Conservation (phyloP, 768 basidiomycete species). For the Amanita exitialis region DNA sequence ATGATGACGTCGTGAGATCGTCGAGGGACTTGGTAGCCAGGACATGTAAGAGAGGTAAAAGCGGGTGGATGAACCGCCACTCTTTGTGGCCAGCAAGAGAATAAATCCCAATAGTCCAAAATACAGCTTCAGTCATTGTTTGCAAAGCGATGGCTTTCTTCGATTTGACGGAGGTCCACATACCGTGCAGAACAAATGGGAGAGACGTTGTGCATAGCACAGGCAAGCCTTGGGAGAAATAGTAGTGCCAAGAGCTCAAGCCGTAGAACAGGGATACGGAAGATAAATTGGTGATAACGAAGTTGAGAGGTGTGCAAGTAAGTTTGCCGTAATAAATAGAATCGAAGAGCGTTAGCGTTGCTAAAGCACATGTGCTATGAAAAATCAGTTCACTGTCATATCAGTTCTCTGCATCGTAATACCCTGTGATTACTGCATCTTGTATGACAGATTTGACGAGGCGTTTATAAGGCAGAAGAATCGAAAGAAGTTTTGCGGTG, state of each 20-base stretch:
- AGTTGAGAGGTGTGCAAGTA: constrained; percentile 74
- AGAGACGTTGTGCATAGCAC: constrained; percentile 65
- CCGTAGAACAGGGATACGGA: constrained; percentile 92
- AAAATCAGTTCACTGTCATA: background rate
- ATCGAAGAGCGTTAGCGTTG: constrained; percentile 42
- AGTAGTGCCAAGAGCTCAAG: constrained; percentile 78
- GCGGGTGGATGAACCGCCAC: constrained; percentile 92
- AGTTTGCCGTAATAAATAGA: constrained; percentile 56
- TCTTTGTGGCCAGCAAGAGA: constrained; percentile 91
- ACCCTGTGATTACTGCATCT: constrained; percentile 39
- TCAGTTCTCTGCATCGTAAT: constrained; percentile 9
- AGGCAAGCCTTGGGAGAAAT: constrained; percentile 78
- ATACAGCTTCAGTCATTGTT: constrained; percentile 37
- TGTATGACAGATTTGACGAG: constrained; percentile 22
- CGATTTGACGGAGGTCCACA: constrained; percentile 25
- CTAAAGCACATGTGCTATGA: constrained; percentile 17
- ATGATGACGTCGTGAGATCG: constrained; percentile 20
- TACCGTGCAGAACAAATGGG: constrained; percentile 63
- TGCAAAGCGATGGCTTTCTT: constrained; percentile 20
- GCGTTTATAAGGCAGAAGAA: constrained; percentile 25
- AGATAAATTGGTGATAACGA: constrained; percentile 75
- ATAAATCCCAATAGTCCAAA: constrained; percentile 60
- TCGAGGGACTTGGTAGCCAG: constrained; percentile 67
- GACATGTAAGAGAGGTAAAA: constrained; percentile 76
- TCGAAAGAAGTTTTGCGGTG: constrained; percentile 47